Evolutionary conservation across 2,329 filamentous ascomycete species (phyloP), one percentile per base, ranked within the genome.

Genomic region (Ramularia endophylla): DNA sequence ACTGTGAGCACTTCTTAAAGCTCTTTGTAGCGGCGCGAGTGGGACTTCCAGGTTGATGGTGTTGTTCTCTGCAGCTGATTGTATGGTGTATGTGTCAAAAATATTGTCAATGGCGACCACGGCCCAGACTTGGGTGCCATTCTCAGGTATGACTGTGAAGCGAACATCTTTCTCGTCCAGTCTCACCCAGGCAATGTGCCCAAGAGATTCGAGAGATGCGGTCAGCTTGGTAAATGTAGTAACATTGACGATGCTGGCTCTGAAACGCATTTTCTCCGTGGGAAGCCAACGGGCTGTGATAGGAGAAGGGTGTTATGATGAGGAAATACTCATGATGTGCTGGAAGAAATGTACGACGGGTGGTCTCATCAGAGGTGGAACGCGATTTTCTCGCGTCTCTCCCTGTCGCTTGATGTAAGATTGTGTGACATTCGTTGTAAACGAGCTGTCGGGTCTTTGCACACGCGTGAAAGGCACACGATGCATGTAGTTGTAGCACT

Each of bases 21-120:
- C 92, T 45, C 89, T 83, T 57, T 92, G 86, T 16, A 98, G 79
- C 2, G 86, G 83, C 11, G 79, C 77, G n/a, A 97, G 80, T 18
- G 92, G 88, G 1, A 98, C 78, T 68, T 98, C 92, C 50, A 98
- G 82, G 66, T 98, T 95, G 68, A 98, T 95, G 39, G 88, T 86
- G 66, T 95, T 95, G 64, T 80, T 74, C 28, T 72, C 71, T 35
- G 88, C 83, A 37, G 85, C 85, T 36, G 89, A 95, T 63, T 95
- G 84, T 53, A 97, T 81, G 40, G 80, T 78, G 69, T 94, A 95
- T 52, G 74, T 72, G 60, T 88, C 77, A 64, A 98, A 97, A 56
- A 98, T 87, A 54, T 87, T 81, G 59, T 94, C 86, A 29, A 59
- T 57, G 2, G 51, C 47, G 2, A 61, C 49, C 13, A 59, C 57